Base-by-base conservation (phyloP, 805 yeast genomes). In the Candida caryicola region DNA sequence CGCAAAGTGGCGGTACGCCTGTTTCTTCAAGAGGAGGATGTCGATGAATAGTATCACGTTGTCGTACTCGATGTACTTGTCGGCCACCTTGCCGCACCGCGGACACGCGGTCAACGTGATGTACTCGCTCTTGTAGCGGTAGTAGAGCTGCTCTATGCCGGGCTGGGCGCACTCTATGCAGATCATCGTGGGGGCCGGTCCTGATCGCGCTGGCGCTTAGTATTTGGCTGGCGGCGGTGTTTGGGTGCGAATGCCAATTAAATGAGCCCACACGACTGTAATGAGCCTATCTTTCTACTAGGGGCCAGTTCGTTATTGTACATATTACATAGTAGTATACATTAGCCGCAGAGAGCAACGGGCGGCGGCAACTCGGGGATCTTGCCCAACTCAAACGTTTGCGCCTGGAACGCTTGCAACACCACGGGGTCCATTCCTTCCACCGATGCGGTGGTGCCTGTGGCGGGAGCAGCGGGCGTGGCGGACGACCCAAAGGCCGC, bases 51-150 rank as follows among this genome's bases (percentile, higher is more conserved):
- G 66, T 2, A 93, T 66, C 5, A 91, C 95, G 39, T 79, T 76
- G 58, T 93, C 99, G 46, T 79, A 82, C 58, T 93, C 99, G 21
- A 91, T 82, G 62, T 93, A 93, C 55, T 85, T 83, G 60, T 93
- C 99, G 2, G 89, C 95, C 16, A 85, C 79, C 35, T 73, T 69
- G 21, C 76, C 72, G 58, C 99, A 93, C 19, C 64, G 57, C 2
- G 76, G 64, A 54, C 98, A 93, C 23, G 81, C 80, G 0, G 95
- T 82, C 27, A 88, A 73, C 46, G 85, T 79, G 33, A 91, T 86
- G 51, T 88, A 89, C 32, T 81, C 79, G 41, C 83, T 81, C 19
- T 90, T 77, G 60, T 85, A 90, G 47, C 70, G 72, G 16, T 82
- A 81, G 63, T 77, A 91, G 26, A 90, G 71, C 1, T 84, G 69